Percentiles rank a stretch among this genome's conserved stretches.
phyloP scores from a whole-genome alignment of 2,329 filamentous ascomycete genomes.

The Verticillium tricorpus region DNA sequence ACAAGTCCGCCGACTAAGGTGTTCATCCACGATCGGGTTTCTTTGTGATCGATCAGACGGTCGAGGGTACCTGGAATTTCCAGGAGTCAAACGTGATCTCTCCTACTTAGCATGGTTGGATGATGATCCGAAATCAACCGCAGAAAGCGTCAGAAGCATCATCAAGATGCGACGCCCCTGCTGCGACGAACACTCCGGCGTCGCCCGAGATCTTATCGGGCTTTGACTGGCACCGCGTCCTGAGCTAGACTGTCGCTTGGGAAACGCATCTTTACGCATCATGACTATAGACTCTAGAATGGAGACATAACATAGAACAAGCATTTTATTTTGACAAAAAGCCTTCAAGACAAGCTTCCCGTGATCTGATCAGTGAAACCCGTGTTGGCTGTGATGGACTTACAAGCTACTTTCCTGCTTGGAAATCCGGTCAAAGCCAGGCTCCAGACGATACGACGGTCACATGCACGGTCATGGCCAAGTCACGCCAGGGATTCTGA shows the following conservation, averaged over 20 bases:
- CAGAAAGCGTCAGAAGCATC: not conserved
- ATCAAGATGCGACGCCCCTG: not conserved
- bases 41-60: not conserved
- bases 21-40: not conserved
- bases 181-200: not conserved
- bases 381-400: not conserved
- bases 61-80: not conserved
- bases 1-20: constrained; percentile 32
- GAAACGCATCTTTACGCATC: not conserved
- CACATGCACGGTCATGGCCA: not conserved
- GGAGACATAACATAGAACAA: not conserved
- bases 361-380: not conserved
- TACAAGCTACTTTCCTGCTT: not conserved
- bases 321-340: not conserved
- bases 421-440: not conserved
- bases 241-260: not conserved
- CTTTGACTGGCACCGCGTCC: not conserved
- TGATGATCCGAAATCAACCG: not conserved
- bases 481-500: not conserved
- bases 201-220: not conserved
- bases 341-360: not conserved
- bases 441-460: not conserved
- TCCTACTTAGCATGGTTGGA: not conserved
- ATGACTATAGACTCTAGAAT: not conserved
- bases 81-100: not conserved